phyloP scores from a whole-genome alignment of 306 rosid genomes.

The Acmispon strigosus region DNA sequence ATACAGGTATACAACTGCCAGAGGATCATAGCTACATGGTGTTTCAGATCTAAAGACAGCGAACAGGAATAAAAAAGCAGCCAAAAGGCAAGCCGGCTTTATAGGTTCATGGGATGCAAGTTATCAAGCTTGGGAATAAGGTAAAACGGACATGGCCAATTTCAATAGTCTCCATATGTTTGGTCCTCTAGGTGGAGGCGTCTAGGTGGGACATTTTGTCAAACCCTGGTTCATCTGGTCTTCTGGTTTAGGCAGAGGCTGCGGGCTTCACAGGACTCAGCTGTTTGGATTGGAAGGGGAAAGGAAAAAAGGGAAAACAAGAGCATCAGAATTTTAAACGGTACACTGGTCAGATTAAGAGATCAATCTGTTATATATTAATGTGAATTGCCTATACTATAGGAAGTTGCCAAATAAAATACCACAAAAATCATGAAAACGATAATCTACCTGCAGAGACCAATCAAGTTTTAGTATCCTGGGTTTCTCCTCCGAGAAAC shows the following conservation, averaged over 20 bases:
- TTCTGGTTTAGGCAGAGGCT: conserved; percentile 91
- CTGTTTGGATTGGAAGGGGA: conserved; percentile 90
- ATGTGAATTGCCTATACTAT: conserved; percentile 26
- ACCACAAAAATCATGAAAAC: conserved; percentile 24
- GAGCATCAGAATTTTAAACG: conserved; percentile 75
- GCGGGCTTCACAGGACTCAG: conserved; percentile 96
- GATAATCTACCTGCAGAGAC: conserved; percentile 34
- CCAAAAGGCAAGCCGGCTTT: conserved; percentile 47
- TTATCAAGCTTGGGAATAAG: conserved; percentile 71
- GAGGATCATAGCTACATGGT: conserved; percentile 44
- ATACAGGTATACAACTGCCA: conserved; percentile 32
- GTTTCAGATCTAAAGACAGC: conserved; percentile 37
- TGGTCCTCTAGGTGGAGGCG: conserved; percentile 71
- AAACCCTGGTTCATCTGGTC: conserved; percentile 92
- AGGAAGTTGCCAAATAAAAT: conserved; percentile 33
- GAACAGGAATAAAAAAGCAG: conserved; percentile 43
- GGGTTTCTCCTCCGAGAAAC: conserved; percentile 51
- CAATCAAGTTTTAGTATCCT: conserved; percentile 28
- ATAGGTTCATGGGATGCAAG: conserved; percentile 70
- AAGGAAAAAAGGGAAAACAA: conserved; percentile 89
- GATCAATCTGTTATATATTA: conserved; percentile 41
- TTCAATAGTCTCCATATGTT: conserved; percentile 56
- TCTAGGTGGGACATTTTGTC: conserved; percentile 95
- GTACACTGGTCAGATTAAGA: conserved; percentile 65
- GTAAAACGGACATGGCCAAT: conserved; percentile 55